Conservation (phyloP, 2,329 filamentous ascomycete species). For the Colletotrichum karsti region DNA sequence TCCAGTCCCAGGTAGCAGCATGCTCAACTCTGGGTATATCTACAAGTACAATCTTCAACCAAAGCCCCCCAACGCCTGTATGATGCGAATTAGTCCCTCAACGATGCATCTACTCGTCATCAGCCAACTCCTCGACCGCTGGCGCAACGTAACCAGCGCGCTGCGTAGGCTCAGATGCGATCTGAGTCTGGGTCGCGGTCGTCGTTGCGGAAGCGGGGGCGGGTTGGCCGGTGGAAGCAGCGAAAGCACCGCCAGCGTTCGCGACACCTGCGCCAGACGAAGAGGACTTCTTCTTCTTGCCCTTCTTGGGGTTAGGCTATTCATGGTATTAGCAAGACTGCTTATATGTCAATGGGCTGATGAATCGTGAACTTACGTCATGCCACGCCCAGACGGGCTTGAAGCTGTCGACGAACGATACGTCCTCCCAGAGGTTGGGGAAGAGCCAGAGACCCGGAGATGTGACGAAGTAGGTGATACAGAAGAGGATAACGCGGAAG, state of each 20-base stretch:
- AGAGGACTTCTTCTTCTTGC: constrained; percentile 58
- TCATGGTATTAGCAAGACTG: not conserved
- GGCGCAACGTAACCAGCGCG: constrained; percentile 57
- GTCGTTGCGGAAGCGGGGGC: constrained; percentile 63
- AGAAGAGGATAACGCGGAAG: constrained; percentile 93
- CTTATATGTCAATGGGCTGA: not conserved
- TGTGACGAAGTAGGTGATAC: constrained; percentile 85
- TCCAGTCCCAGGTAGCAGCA: constrained; percentile 4
- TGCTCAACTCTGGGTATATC: constrained; percentile 11
- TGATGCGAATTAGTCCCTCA: constrained; percentile 11
- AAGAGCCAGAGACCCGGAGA: constrained; percentile 97
- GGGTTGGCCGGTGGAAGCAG: constrained; percentile 61
- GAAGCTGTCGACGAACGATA: constrained; percentile 98
- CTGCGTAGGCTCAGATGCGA: constrained; percentile 53
- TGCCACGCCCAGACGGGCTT: constrained; percentile 98
- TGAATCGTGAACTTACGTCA: constrained; percentile 68
- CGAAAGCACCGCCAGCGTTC: constrained; percentile 53
- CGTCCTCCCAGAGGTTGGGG: constrained; percentile 97
- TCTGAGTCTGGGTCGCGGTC: constrained; percentile 64
- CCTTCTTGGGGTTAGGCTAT: constrained; percentile 61
- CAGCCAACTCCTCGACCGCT: constrained; percentile 59
- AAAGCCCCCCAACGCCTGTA: constrained; percentile 23
- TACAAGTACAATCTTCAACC: constrained; percentile 15
- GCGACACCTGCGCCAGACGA: constrained; percentile 38
- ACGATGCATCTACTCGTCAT: constrained; percentile 51